Evolutionary conservation across 2,329 filamentous ascomycete genomes (phyloP).

Genomic region (Aspergillus ochraceoroseus): DNA sequence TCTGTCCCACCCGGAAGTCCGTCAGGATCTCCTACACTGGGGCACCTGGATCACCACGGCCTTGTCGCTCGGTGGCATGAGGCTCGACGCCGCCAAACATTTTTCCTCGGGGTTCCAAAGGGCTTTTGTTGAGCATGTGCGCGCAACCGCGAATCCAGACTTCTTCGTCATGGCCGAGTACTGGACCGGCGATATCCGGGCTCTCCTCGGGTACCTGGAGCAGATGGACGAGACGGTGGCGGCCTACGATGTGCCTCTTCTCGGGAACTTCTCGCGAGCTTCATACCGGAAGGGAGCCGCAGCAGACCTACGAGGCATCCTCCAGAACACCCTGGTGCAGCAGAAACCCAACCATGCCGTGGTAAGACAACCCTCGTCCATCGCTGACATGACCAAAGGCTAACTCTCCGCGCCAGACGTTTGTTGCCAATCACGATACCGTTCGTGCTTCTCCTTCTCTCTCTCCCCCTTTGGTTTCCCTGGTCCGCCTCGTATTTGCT

Average conservation of each 20-base stretch:
- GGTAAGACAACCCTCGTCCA: constrained; percentile 6
- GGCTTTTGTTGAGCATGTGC: constrained; percentile 58
- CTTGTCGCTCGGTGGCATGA: constrained; percentile 59
- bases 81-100: constrained; percentile 69
- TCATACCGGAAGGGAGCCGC: constrained; percentile 53
- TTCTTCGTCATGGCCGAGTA: constrained; percentile 67
- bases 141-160: constrained; percentile 47
- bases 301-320: constrained; percentile 61
- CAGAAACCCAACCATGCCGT: constrained; percentile 41
- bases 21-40: constrained; percentile 61
- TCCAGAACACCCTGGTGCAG: constrained; percentile 57
- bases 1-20: constrained; percentile 60
- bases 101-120: constrained; percentile 63
- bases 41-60: constrained; percentile 61
- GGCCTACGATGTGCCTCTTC: constrained; percentile 64
- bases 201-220: constrained; percentile 55
- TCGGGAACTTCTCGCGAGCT: constrained; percentile 62
- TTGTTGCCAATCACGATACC: constrained; percentile 28
- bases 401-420: constrained; percentile 38
- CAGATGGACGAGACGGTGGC: constrained; percentile 55
- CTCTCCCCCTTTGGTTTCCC: too few species aligned
- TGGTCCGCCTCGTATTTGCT: too few species aligned
- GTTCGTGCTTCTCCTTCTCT: too few species aligned
- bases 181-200: constrained; percentile 57
- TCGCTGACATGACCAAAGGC: background rate